Percentiles rank a stretch among this genome's conserved stretches.
Evolutionary conservation across 225 moss, liverwort and hornwort species (phyloP).

Genomic region (Anthoceros angustus): DNA sequence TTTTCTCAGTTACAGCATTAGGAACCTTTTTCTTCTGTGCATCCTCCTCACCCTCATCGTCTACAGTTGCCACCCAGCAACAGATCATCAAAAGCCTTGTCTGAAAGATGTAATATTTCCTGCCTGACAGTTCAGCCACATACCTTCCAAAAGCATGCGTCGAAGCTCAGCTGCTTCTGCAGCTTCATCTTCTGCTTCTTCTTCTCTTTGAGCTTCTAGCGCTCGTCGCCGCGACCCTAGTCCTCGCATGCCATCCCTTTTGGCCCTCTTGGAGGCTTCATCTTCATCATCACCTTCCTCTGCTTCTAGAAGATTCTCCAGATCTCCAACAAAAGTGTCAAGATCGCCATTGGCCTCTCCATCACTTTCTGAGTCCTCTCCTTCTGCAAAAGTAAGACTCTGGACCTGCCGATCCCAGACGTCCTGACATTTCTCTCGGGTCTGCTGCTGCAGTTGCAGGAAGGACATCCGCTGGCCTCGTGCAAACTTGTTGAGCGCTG

Average conservation of each 20-base stretch:
- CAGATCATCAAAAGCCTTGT: neutral
- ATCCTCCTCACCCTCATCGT: slow-evolving; percentile 97
- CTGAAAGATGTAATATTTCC: neutral
- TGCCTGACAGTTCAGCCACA: neutral
- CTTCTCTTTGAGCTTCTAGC: slow-evolving; percentile 78
- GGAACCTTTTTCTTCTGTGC: slow-evolving; percentile 76
- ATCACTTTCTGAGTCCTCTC: slow-evolving; percentile 93
- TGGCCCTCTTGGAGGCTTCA: slow-evolving; percentile 49
- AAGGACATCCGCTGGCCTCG: slow-evolving; percentile 98
- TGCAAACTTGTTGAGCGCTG: slow-evolving; percentile 92
- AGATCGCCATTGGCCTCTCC: slow-evolving; percentile 94
- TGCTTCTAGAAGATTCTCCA: slow-evolving; percentile 93
- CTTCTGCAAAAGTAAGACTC: slow-evolving; percentile 73
- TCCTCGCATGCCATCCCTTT: slow-evolving; percentile 86
- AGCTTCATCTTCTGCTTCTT: slow-evolving; percentile 95
- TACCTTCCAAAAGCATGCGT: slow-evolving; percentile 97
- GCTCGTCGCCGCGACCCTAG: slow-evolving; percentile 83
- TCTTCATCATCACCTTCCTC: slow-evolving; percentile 95
- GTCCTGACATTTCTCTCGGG: slow-evolving; percentile 96
- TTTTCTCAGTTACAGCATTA: slow-evolving; percentile 46
- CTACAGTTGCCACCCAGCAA: slow-evolving; percentile 18
- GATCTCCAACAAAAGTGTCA: slow-evolving; percentile 94
- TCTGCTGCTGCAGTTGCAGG: slow-evolving; percentile 94
- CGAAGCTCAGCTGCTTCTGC: slow-evolving; percentile 97
- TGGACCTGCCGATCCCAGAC: slow-evolving; percentile 97